Evolutionary conservation across 1,284 basidiomycete genomes (phyloP), one percentile per base, ranked within the genome.

Genomic region (Termitomyces sp.): DNA sequence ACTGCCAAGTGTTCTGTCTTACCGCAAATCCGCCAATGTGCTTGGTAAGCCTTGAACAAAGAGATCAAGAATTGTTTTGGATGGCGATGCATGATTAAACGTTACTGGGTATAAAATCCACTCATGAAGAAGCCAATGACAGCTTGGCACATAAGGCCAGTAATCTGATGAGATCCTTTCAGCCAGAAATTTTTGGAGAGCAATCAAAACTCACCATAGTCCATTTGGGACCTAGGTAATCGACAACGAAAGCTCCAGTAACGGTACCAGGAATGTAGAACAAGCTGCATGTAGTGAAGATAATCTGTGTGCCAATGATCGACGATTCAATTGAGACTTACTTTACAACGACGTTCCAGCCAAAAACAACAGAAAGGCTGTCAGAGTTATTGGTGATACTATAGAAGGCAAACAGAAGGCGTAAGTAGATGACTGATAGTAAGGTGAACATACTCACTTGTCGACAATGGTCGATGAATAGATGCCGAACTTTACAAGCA

Each of bases 121-220:
- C 88, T 91, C 85, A 94, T 91, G 67, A 91, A 86, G 68, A 92
- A 92, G 13, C 92, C 86, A 62, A 90, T 74, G 62, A 91, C 55
- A 4, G 86, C 82, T 72, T 89, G 92, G 53, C 74, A 66, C 47
- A 92, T 48, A 17, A 92, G 76, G 38, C 90, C 91, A 30, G 69
- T 64, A 64, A 92, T 90, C 84, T 86, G 43, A 24, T 7, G 10
- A 34, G 24, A 8, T n/a, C 10, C 10, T 34, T 9, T 36, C 9
- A 17, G 21, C 5, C 9, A 7, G 9, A 12, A 45, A 10, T 28
- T 50, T 2, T 3, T 13, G 41, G 7, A 24, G 30, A 13, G 12
- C 34, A 8, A 38, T 7, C 40, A 26, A 39, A 40, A 15, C 64
- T 59, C 58, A 86, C 84, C 87, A 93, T 89, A 12, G 86, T 87